A percentile compares a stretch with the other conserved stretches of the same genome.
phyloP scores from a whole-genome alignment of 1,284 basidiomycete genomes.

The Naganishia sp. region DNA sequence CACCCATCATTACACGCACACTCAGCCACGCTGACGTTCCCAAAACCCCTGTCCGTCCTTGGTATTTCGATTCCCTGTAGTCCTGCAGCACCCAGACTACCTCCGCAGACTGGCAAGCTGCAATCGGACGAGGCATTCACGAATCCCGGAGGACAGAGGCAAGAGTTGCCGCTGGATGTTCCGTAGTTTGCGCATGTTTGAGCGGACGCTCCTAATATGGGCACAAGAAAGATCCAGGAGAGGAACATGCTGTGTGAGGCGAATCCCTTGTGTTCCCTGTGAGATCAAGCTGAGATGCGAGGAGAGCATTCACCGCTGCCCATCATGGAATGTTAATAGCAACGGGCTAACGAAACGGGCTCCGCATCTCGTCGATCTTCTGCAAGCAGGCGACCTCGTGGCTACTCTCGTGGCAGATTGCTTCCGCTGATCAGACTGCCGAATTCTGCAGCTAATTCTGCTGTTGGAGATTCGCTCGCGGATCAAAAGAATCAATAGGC shows the following conservation, averaged over 20 bases:
- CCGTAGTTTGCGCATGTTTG: slow-evolving; percentile 71
- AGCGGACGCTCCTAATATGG: slow-evolving; percentile 6
- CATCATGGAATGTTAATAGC: no score
- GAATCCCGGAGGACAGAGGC: slow-evolving; percentile 70
- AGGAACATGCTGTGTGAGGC: not conserved
- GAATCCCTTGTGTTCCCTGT: no score
- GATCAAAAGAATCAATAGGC: no score
- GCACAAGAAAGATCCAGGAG: not conserved
- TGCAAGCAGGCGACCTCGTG: no score
- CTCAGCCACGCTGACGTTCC: slow-evolving; percentile 64
- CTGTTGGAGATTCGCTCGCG: no score
- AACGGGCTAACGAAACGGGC: no score
- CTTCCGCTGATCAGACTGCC: no score
- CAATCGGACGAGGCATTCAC: slow-evolving; percentile 40
- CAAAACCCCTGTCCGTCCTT: slow-evolving; percentile 54
- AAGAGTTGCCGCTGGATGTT: slow-evolving; percentile 59
- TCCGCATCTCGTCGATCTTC: no score
- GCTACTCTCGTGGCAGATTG: no score
- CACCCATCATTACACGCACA: slow-evolving; percentile 72
- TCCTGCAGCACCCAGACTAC: slow-evolving; percentile 64
- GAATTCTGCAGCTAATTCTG: no score
- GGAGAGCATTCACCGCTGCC: no score
- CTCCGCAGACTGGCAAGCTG: slow-evolving; percentile 66
- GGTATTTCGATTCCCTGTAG: slow-evolving; percentile 48
- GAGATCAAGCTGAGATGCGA: no score